Evolutionary conservation across 495 filamentous ascomycete genomes (phyloP).

Genomic region (Durotheca rogersii): DNA sequence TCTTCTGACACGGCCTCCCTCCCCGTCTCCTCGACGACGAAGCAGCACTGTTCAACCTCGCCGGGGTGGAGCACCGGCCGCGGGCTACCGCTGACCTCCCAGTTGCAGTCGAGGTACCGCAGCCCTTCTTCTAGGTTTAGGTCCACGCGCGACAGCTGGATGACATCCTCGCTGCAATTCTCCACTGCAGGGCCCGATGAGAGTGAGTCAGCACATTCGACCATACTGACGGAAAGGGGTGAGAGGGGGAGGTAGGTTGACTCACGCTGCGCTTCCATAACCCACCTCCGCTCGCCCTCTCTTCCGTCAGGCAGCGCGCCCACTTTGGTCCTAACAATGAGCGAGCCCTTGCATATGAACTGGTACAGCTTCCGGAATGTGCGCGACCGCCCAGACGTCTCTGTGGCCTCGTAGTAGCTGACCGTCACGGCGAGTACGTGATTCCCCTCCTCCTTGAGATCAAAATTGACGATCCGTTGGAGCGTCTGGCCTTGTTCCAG

Average conservation of each 20-base stretch:
- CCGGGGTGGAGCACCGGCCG: conserved; percentile 74
- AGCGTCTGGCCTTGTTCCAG: conserved; percentile 67
- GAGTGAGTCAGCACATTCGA: too few relatives aligned
- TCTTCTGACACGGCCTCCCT: conserved; percentile 42
- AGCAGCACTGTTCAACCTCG: conserved; percentile 90
- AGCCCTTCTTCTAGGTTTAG: conserved; percentile 53
- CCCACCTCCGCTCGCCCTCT: conserved; percentile 45
- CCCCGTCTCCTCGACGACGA: conserved; percentile 71
- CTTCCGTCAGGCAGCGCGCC: conserved; percentile 51
- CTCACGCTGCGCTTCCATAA: conserved; percentile 75
- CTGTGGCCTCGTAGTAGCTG: conserved; percentile 73
- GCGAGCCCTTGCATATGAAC: conserved; percentile 84
- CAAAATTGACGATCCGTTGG: conserved; percentile 80
- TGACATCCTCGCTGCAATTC: conserved; percentile 74
- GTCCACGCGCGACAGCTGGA: conserved; percentile 59
- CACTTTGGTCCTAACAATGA: conserved; percentile 88
- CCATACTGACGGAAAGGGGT: background rate
- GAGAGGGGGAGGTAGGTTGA: background rate
- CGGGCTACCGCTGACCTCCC: conserved; percentile 45
- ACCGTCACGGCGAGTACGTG: conserved; percentile 94
- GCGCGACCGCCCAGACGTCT: conserved; percentile 67
- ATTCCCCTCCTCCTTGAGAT: conserved; percentile 89
- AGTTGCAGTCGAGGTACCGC: conserved; percentile 52
- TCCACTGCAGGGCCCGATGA: too few relatives aligned
- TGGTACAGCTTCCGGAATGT: conserved; percentile 97